These are phyloP conservation scores for Groenewaldozyma sp. DNA, from an alignment of 1,139 yeast species.

Conservation along the genomic window DNA sequence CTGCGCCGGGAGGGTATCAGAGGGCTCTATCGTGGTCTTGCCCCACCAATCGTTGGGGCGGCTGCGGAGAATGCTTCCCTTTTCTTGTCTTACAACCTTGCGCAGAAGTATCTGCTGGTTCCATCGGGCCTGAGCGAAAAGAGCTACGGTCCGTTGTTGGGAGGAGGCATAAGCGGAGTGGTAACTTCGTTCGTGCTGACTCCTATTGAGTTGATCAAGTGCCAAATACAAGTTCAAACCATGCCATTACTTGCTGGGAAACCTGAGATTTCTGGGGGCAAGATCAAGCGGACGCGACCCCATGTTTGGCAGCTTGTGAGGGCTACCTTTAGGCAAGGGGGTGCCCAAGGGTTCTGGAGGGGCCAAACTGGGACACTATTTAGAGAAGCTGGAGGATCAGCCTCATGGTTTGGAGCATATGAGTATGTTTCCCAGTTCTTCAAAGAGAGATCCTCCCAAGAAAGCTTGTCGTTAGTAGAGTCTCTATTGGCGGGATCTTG, in stretches of 20 bases:
- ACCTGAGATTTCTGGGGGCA: constrained; percentile 5
- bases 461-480: constrained; percentile 34
- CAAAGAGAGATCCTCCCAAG: constrained; percentile 16
- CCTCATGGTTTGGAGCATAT: constrained; percentile 90
- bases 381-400: constrained; percentile 84
- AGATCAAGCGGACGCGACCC: constrained; percentile 1
- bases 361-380: constrained; percentile 80
- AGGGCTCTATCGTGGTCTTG: constrained; percentile 55
- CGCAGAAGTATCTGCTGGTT: constrained; percentile 1
- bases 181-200: constrained; percentile 77
- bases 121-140: constrained; percentile 3
- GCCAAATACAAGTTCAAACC: constrained; percentile 71
- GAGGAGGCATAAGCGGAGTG: constrained; percentile 81
- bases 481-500: constrained; percentile 69
- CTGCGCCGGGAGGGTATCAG: constrained; percentile 44
- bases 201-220: constrained; percentile 82
- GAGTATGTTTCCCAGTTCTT: constrained; percentile 45
- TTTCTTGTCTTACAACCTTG: constrained; percentile 50
- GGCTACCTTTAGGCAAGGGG: constrained; percentile 27
- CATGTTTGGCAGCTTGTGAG: constrained; percentile 5
- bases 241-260: constrained; percentile 8
- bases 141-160: constrained; percentile 29
- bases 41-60: constrained; percentile 81
- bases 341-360: constrained; percentile 64
- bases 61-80: constrained; percentile 74